These are phyloP conservation scores for Durio zibethinus DNA, from an alignment of 345 rosid species.

Conservation along the genomic window DNA sequence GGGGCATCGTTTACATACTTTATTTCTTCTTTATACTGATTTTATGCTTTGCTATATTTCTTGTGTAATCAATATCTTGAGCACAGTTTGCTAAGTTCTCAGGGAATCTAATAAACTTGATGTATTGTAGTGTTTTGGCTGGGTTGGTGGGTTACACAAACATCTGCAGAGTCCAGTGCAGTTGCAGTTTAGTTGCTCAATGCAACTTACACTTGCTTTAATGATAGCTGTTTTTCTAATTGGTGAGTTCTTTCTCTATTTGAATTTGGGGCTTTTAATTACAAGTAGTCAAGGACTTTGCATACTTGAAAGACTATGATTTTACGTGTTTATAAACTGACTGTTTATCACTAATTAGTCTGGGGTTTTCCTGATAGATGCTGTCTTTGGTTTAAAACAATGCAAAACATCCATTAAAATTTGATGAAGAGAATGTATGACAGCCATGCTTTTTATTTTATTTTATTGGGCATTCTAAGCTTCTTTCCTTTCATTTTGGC, in stretches of 20 bases:
- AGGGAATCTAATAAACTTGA: conserved; percentile 11
- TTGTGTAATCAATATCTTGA: not conserved
- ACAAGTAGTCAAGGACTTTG: not conserved
- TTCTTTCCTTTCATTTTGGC: not conserved
- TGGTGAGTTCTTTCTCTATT: conserved; percentile 33
- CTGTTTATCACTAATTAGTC: not conserved
- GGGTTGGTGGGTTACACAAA: conserved; percentile 42
- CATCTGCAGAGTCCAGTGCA: conserved; percentile 42
- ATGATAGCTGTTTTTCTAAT: conserved; percentile 62
- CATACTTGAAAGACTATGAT: not conserved
- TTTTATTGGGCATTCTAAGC: not conserved
- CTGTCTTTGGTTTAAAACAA: not conserved
- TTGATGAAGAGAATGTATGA: not conserved
- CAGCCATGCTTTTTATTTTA: not conserved
- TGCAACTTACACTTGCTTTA: conserved; percentile 60
- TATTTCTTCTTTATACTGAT: not conserved
- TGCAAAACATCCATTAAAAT: not conserved
- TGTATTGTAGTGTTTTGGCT: conserved; percentile 44
- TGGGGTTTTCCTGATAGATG: not conserved
- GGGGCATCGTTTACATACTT: not conserved
- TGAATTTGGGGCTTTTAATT: not conserved
- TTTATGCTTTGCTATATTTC: not conserved
- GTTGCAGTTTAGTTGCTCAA: conserved; percentile 46
- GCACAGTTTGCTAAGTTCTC: not conserved
- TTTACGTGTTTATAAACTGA: not conserved